Evolutionary conservation across 345 rosid species (phyloP).

Genomic region (Rhodamnia argentea): DNA sequence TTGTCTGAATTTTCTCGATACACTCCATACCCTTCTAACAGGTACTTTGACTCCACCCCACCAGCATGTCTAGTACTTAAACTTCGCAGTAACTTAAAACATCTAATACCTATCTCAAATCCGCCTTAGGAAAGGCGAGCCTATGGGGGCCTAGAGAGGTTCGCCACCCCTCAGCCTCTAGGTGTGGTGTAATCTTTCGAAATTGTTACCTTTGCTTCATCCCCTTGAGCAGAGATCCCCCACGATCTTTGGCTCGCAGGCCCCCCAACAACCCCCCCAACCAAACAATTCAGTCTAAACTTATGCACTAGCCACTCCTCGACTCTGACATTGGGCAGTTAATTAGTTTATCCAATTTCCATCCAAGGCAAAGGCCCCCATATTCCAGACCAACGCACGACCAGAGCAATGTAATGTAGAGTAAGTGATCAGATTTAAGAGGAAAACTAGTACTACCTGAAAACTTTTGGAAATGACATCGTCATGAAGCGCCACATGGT

Average conservation of each 20-base stretch:
- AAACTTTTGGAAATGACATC: conserved; percentile 8
- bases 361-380: neutral
- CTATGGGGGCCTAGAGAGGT: neutral
- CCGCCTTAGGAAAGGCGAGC: neutral
- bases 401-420: neutral
- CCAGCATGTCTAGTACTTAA: neutral
- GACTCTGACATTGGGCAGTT: neutral
- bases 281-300: neutral
- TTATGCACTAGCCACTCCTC: neutral
- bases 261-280: neutral
- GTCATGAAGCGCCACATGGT: conserved; percentile 11
- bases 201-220: neutral
- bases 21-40: neutral
- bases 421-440: neutral
- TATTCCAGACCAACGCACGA: neutral
- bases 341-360: neutral
- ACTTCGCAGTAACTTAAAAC: neutral
- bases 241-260: neutral
- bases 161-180: neutral
- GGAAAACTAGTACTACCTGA: neutral
- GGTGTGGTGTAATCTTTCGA: neutral
- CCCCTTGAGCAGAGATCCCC: neutral
- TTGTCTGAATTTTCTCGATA: neutral
- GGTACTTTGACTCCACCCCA: neutral
- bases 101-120: neutral